Base-by-base conservation (phyloP, 176 grass and related monocot genomes). In the Triticum urartu region DNA sequence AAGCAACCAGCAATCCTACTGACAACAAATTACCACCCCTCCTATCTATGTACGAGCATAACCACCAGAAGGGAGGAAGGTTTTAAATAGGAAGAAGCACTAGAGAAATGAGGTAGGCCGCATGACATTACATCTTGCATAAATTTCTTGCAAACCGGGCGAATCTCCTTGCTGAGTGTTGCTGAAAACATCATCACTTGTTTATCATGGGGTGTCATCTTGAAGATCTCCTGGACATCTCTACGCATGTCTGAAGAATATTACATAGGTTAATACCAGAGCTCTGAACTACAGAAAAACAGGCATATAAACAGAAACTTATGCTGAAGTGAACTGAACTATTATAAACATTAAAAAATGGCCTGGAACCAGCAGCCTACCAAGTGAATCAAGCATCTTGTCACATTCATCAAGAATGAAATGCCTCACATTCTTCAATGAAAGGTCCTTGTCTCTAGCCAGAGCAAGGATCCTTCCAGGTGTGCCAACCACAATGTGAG, bases 151-250 rank as follows among this genome's bases (percentile, higher is more conserved):
- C 97, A 99, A 80, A 99, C 87, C 6, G 97, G 94, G 18, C 94
- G 94, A 22, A 99, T 99, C 87, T 97, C 94, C 89, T 97, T 97
- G 94, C 97, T 97, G 43, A 99, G 92, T 60, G 97, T 99, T 54
- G 97, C 97, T 63, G 97, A 99, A 88, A 99, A 97, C 97, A 99
- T 99, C 97, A 99, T 99, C 25, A 99, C 97, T 67, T 99, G 97
- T 83, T 99, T 99, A 66, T 99, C 97, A 83, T 97, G 97, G 64
- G 97, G 97, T 73, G 97, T 99, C 97, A 97, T 94, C 89, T 99
- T 99, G 77, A 99, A 99, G 42, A 99, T 99, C 85, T 99, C 97
- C 83, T 99, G 97, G 12, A 99, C 97, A 72, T 99, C 97, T 36
- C 90, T 97, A 39, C 97, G 79, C 97, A 99, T 99, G 56, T 97